Evolutionary conservation across 2,329 filamentous ascomycete genomes (phyloP), one percentile per base, ranked within the genome.

Genomic region (Xylaria arbuscula): DNA sequence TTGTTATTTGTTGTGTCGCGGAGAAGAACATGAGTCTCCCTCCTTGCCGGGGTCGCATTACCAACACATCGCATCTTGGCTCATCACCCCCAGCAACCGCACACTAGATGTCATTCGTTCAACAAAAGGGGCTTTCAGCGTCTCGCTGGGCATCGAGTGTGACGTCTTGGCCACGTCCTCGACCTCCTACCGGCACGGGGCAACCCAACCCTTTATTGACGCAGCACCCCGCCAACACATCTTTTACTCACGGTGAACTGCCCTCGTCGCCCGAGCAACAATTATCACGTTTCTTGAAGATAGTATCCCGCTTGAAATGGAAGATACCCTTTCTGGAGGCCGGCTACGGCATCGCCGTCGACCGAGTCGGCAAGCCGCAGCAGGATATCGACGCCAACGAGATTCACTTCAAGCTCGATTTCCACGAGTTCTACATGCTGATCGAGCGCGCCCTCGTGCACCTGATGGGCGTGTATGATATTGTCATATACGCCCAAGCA

Each of bases 361-460:
- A 80, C 42, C 81, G 81, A 6, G 77, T 73, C 40, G 79, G 76
- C 48, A 81, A 83, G 53, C 73, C 78, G 0, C 73, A 76, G 22
- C 76, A 78, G 28, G 75, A 77, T 11, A 64, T 74, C n/a, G 73
- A 76, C 8, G 72, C 66, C 1, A 67, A 70, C 32, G 88, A 90
- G 77, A 84, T 87, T 17, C 92, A 92, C 84, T 93, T 93, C 82
- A 93, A 93, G 77, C 84, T 93, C 8, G 91, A 93, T 75, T 93
- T 93, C 70, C 89, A 92, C 79, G 91, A 93, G 75, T 93, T 90
- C 78, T 93, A 93, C 80, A 88, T 88, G 60, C 84, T 92, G 42
- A 85, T 93, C 7, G 91, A 93, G 79, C 87, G 91, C 36, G 90
- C 90, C 0, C 82, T 93, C 8, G 89, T 92, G 1, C 86, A 90